Percentiles rank a stretch among this genome's conserved stretches.
phyloP scores from a whole-genome alignment of 768 basidiomycete genomes.

The Mycena metata region DNA sequence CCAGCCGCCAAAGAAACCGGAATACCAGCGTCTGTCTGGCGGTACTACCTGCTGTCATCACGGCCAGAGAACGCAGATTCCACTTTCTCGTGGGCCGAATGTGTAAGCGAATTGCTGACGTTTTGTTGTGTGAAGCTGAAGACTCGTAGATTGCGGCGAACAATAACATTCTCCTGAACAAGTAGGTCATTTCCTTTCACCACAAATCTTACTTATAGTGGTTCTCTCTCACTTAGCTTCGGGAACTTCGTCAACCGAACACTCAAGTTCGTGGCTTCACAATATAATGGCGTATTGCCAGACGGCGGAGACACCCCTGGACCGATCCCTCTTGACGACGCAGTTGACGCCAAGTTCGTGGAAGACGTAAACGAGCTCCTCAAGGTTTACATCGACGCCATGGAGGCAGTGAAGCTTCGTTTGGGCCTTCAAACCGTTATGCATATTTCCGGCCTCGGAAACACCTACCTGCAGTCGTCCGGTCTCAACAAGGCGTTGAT shows the following conservation, averaged over 20 bases:
- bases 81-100: conserved; percentile 97
- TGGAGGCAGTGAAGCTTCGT: conserved; percentile 94
- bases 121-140: not conserved
- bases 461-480: conserved; percentile 94
- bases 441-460: conserved; percentile 89
- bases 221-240: conserved; percentile 67
- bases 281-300: conserved; percentile 85
- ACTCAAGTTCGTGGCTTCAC: conserved; percentile 92
- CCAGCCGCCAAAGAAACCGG: conserved; percentile 95
- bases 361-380: conserved; percentile 83
- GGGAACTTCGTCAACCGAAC: conserved; percentile 98
- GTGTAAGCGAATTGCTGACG: conserved; percentile 62
- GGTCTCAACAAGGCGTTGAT: conserved; percentile 93
- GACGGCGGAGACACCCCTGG: conserved; percentile 81
- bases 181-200: conserved; percentile 61
- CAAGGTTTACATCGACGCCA: conserved; percentile 83
- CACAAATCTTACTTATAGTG: conserved; percentile 1
- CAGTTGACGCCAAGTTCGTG: conserved; percentile 81
- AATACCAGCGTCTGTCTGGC: conserved; percentile 94
- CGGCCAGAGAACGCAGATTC: conserved; percentile 95
- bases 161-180: conserved; percentile 94
- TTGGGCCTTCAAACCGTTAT: conserved; percentile 90
- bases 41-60: conserved; percentile 94
- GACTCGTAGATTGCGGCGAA: conserved; percentile 82
- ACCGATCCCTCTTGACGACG: conserved; percentile 76